These are phyloP conservation scores for Blastomyces percursus DNA, from an alignment of 2,329 filamentous ascomycete species.

Conservation along the genomic window DNA sequence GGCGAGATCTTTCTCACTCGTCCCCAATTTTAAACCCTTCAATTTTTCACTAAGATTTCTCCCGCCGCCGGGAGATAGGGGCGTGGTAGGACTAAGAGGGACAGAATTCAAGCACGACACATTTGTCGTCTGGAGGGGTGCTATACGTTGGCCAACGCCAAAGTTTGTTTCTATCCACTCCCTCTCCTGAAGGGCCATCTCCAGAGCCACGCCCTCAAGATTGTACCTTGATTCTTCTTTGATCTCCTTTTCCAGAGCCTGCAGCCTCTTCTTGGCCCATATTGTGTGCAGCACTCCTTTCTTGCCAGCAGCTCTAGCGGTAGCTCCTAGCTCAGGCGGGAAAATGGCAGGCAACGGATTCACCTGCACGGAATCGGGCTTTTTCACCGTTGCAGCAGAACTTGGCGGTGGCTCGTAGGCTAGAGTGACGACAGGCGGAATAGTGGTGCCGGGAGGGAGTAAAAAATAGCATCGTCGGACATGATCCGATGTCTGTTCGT, in stretches of 20 bases:
- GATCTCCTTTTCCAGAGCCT: conserved; percentile 67
- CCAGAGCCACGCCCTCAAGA: conserved; percentile 67
- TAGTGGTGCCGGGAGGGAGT: conserved; percentile 57
- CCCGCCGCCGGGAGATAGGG: conserved; percentile 51
- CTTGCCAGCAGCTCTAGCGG: conserved; percentile 54
- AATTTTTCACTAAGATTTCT: conserved; percentile 67
- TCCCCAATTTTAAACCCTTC: conserved; percentile 66
- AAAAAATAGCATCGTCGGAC: conserved; percentile 66
- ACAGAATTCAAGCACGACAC: conserved; percentile 22
- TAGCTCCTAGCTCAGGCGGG: conserved; percentile 59
- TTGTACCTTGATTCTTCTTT: conserved; percentile 60
- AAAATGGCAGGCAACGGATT: conserved; percentile 84
- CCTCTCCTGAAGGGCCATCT: conserved; percentile 74
- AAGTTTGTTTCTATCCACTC: conserved; percentile 80
- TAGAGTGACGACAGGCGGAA: conserved; percentile 64
- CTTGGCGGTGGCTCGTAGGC: conserved; percentile 40
- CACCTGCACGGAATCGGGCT: conserved; percentile 45
- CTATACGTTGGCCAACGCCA: conserved; percentile 42
- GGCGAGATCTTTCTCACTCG: conserved; percentile 54
- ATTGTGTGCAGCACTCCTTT: conserved; percentile 80
- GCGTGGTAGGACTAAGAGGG: conserved; percentile 42
- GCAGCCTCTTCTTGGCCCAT: conserved; percentile 75
- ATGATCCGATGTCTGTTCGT: conserved; percentile 45
- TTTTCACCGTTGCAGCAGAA: conserved; percentile 25
- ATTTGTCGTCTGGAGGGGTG: conserved; percentile 23